Evolutionary conservation across 108 stramenopile genomes (phyloP), one percentile per base, ranked within the genome.

Genomic region (Epipyxis sp.): DNA sequence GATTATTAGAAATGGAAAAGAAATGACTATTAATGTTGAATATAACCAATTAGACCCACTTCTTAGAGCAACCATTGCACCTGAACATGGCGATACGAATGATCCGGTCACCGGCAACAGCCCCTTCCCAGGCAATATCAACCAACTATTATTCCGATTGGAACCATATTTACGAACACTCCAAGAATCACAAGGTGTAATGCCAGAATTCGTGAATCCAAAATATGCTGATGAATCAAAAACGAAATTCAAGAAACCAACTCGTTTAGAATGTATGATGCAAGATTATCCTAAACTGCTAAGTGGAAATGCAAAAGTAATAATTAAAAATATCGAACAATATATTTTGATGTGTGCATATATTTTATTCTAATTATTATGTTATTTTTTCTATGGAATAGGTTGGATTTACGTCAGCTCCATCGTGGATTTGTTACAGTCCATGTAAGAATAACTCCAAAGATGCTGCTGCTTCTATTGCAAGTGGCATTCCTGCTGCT

Each of bases 231-330:
- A 99, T 81, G 89, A 69, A 25, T 81, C 88, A 0, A 86, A 94
- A 76, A 93, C 92, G 0, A 86, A 87, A 43, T 99, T 99, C 88
- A 99, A 99, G 85, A 99, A 99, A 82, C 96, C 98, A 0, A 96
- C 98, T 27, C 82, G 98, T n/a, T 86, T 99, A 80, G 96, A 99
- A 91, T 97, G 96, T 87, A 99, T 99, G 98, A 99, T 99, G 96
- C 94, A 94, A 87, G 98, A 99, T 86, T 95, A 94, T 85, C 98
- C 98, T 25, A 95, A 90, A 74, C 86, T 95, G 35, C 80, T 97
- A 59, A 87, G 77, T 13, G 86, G 88, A 37, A 80, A 84, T 30
- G 90, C 87, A 30, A 86, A 87, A 44, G 96, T 97, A n/a, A n/a
- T n/a, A n/a, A n/a, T n/a, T n/a, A n/a, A n/a, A n/a, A 35, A n/a